Base-by-base conservation (phyloP, 495 filamentous ascomycete genomes). In the Tuber brumale region DNA sequence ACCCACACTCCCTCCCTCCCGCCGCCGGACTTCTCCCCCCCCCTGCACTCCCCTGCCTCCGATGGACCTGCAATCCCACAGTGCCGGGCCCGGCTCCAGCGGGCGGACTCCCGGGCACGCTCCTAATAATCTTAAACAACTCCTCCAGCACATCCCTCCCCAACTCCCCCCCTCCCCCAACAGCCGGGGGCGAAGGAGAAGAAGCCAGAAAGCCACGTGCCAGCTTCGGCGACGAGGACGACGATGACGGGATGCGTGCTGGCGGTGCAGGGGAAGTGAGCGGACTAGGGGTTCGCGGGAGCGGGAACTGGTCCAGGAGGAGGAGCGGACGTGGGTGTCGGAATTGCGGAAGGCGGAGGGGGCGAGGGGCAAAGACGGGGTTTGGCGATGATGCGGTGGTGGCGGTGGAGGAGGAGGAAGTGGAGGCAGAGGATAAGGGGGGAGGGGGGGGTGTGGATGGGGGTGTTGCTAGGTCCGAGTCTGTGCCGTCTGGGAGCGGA, bases 51-150 rank as follows among this genome's bases (percentile, higher is more conserved):
- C 57, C 37, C 43, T 80, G 78, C 48, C 79, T 81, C 37, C 75
- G 76, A 6, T 61, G 51, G 3, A 61, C 51, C 12, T 61, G 51
- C n/a, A 61, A 61, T 12, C 51, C 51, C 51, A 27, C 51, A 16
- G 48, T 7, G 23, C 48, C 48, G 8, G 48, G 21, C 8, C 48
- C 46, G 8, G 46, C 21, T 1, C 46, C 48, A 16, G 45, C 42
- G 72, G 72, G 46, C 27, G 45, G 37, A 31, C 37, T 41, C 12
- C 57, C 39, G 4, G 72, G 72, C 41, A 74, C 70, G 70, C 78
- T 81, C 71, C 80, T 80, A 21, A 81, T 81, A 71, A 81, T 81
- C 72, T 81, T 81, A 37, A 81, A 81, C 31, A 81, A 37, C 27
- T 81, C 80, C 23, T 81, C 80, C 14, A 81, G 79, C 27, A 81